Evolutionary conservation across 495 filamentous ascomycete species (phyloP).

Genomic region (Copromyces sp.): DNA sequence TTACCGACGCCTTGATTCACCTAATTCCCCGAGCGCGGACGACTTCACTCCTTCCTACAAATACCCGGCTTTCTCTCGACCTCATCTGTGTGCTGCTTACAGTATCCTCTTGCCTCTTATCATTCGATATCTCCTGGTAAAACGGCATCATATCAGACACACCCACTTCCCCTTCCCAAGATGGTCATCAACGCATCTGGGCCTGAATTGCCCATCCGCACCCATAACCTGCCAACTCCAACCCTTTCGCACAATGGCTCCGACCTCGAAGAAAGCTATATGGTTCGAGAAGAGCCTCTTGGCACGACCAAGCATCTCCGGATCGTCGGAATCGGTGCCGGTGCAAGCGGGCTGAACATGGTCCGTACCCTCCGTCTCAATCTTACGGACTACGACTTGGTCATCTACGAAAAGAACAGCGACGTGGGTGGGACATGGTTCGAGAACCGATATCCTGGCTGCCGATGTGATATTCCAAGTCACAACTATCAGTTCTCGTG

Average conservation of each 20-base stretch:
- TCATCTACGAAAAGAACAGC: constrained; percentile 70
- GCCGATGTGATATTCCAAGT: constrained; percentile 44
- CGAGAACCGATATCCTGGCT: constrained; percentile 49
- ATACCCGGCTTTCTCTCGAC: not conserved
- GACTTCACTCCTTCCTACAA: not conserved
- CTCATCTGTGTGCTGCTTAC: not conserved
- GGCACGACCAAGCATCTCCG: constrained; percentile 34
- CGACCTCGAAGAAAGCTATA: constrained; percentile 16
- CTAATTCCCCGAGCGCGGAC: not conserved
- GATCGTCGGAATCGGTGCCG: constrained; percentile 40
- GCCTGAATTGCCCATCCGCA: not conserved
- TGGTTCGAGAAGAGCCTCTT: constrained; percentile 32
- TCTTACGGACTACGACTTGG: constrained; percentile 40
- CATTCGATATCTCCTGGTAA: not conserved
- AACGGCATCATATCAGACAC: not conserved
- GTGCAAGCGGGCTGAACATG: constrained; percentile 40
- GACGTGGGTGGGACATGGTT: constrained; percentile 54
- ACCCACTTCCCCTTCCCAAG: not conserved
- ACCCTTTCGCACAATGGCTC: constrained; percentile 3
- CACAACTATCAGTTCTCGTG: constrained; percentile 49
- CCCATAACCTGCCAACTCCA: constrained; percentile 1
- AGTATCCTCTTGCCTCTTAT: not conserved
- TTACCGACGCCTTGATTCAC: not conserved
- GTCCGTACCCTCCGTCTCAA: constrained; percentile 33
- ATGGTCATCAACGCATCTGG: constrained; percentile 10